Base-by-base conservation (phyloP, 2,329 filamentous ascomycete species). In the Pseudogymnoascus sp. region DNA sequence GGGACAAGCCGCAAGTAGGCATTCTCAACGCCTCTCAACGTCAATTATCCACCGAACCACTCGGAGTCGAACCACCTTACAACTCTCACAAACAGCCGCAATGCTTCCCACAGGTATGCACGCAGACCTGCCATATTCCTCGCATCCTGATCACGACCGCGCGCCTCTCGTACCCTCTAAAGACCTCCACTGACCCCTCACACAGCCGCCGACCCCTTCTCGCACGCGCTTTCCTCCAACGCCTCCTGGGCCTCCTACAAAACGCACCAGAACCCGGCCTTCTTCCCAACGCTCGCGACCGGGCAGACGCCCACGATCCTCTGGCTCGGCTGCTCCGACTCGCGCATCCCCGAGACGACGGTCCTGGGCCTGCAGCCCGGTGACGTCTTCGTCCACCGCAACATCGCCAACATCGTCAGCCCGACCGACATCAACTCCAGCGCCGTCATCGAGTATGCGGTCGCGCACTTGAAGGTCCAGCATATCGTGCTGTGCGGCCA, bases 291-390 rank as follows among this genome's bases (percentile, higher is more conserved):
- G 64, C 81, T 90, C 60, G 84, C 87, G 28, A 78, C 80, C 65
- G 88, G 88, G 66, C 90, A 93, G 75, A 76, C 82, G 1, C 86
- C 87, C 8, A 77, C 82, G 65, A 86, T 88, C 66, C 81, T 96
- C 64, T 96, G 91, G 91, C 84, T 96, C 68, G 91, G 91, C 65
- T 96, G 91, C 78, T 89, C 90, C 70, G 91, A 96, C 79, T 91
- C 88, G 40, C 89, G 91, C 67, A 88, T 90, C 68, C 91, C 91
- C 1, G 91, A 95, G 76, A 93, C 90, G 4, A 91, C 87, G 59
- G 83, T 96, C 71, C 83, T 93, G 28, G 87, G 89, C 71, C 82
- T 91, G 64, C 82, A 90, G 71, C 90, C 91, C 2, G 91, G 91
- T 64, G 90, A 96, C 70, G 87, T 96, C 68, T 96, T 96, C 75